These are phyloP conservation scores for Phytophthora uliginosa DNA, from an alignment of 352 stramenopile species.

Conservation along the genomic window DNA sequence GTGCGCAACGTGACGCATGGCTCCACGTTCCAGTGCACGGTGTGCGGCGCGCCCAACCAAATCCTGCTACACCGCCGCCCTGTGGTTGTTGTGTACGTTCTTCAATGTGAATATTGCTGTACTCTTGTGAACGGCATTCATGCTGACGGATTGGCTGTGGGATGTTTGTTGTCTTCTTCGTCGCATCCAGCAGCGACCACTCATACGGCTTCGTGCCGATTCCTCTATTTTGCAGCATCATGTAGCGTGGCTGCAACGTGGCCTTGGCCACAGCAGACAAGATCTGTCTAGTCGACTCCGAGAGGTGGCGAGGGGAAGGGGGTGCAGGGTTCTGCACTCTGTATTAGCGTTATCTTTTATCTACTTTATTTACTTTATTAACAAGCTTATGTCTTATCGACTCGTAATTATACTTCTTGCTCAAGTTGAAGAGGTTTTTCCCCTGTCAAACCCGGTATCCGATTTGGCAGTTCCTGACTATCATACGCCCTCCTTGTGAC, in stretches of 20 bases:
- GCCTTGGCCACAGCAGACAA: background rate
- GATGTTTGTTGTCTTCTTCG: background rate
- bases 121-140: background rate
- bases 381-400: background rate
- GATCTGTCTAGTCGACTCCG: background rate
- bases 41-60: constrained; percentile 68
- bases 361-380: constrained; percentile 19
- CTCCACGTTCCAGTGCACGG: constrained; percentile 68
- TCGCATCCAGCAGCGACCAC: constrained; percentile 26
- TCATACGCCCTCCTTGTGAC: constrained; percentile 15
- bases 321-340: background rate
- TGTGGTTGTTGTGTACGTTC: constrained; percentile 62
- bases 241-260: constrained; percentile 36
- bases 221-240: constrained; percentile 74
- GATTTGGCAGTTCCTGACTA: constrained; percentile 21
- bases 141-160: background rate
- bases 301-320: background rate
- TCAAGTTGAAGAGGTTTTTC: constrained; percentile 25
- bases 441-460: constrained; percentile 32
- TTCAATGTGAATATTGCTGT: background rate
- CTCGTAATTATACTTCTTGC: background rate
- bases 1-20: constrained; percentile 70
- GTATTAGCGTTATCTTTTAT: background rate
- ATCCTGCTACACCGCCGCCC: constrained; percentile 58
- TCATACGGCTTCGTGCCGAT: constrained; percentile 65